These are phyloP conservation scores for Fomitopsis palustris DNA, from an alignment of 1,284 basidiomycete species.

Conservation along the genomic window DNA sequence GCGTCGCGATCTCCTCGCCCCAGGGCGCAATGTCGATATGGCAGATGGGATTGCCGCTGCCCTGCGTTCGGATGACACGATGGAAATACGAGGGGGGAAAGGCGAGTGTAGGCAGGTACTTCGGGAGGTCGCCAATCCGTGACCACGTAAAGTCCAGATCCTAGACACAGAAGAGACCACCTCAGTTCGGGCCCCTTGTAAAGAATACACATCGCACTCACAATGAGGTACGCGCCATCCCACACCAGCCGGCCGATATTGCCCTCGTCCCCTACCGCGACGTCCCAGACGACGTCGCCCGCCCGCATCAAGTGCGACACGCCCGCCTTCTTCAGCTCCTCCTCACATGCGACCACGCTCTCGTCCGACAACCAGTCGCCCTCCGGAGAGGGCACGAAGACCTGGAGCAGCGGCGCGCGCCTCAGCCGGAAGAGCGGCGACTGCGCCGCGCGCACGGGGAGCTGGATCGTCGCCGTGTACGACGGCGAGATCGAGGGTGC, in stretches of 20 bases:
- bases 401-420: slow-evolving; percentile 69
- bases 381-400: slow-evolving; percentile 78
- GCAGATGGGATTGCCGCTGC: slow-evolving; percentile 62
- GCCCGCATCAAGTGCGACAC: slow-evolving; percentile 54
- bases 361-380: slow-evolving; percentile 79
- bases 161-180: slow-evolving; percentile 31
- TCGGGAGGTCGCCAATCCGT: slow-evolving; percentile 67
- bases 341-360: slow-evolving; percentile 75
- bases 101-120: slow-evolving; percentile 69
- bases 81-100: slow-evolving; percentile 85
- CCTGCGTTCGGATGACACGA: slow-evolving; percentile 62
- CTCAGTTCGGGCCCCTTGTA: neutral
- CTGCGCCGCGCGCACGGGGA: slow-evolving; percentile 16
- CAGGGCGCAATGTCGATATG: slow-evolving; percentile 73
- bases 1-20: slow-evolving; percentile 68
- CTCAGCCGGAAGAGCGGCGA: slow-evolving; percentile 66
- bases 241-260: slow-evolving; percentile 76
- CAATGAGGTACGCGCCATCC: slow-evolving; percentile 81
- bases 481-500: slow-evolving; percentile 58
- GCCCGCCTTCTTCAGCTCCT: slow-evolving; percentile 66
- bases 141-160: slow-evolving; percentile 81
- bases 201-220: slow-evolving; percentile 41
- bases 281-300: slow-evolving; percentile 81
- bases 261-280: slow-evolving; percentile 77
- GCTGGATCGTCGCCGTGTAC: slow-evolving; percentile 24